These are phyloP conservation scores for Claviceps citrina DNA, from an alignment of 2,329 filamentous ascomycete species.

Conservation along the genomic window DNA sequence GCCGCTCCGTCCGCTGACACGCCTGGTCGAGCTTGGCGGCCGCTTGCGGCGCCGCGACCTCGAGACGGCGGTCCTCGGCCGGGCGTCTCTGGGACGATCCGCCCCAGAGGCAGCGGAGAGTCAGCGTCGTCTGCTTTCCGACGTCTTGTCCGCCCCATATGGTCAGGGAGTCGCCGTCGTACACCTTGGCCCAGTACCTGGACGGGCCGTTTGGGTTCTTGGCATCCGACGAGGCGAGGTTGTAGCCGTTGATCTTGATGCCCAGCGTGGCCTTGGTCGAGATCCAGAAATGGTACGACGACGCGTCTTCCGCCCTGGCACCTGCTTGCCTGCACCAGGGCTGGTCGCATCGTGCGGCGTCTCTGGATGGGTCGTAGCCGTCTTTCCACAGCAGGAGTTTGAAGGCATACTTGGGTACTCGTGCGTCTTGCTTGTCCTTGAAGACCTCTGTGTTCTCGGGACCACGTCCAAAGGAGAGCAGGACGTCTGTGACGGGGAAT, in stretches of 20 bases:
- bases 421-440: constrained; percentile 44
- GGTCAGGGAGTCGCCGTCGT: constrained; percentile 62
- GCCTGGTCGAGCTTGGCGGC: constrained; percentile 34
- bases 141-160: constrained; percentile 43
- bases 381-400: constrained; percentile 61
- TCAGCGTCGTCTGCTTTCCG: constrained; percentile 28
- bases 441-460: constrained; percentile 54
- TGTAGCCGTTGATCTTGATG: constrained; percentile 61
- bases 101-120: constrained; percentile 41
- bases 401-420: constrained; percentile 69
- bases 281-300: constrained; percentile 55
- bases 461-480: constrained; percentile 66
- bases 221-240: constrained; percentile 40
- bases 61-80: constrained; percentile 12
- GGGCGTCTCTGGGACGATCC: constrained; percentile 31
- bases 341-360: constrained; percentile 38
- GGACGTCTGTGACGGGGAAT: constrained; percentile 48
- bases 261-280: constrained; percentile 65
- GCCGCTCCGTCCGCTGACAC: constrained; percentile 30
- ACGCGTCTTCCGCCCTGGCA: constrained; percentile 21
- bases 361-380: constrained; percentile 44
- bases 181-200: constrained; percentile 49
- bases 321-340: constrained; percentile 23
- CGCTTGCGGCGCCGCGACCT: constrained; percentile 22
- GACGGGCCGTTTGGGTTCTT: constrained; percentile 41